phyloP scores from a whole-genome alignment of 352 stramenopile species.

The Saprolegnia diclina region DNA sequence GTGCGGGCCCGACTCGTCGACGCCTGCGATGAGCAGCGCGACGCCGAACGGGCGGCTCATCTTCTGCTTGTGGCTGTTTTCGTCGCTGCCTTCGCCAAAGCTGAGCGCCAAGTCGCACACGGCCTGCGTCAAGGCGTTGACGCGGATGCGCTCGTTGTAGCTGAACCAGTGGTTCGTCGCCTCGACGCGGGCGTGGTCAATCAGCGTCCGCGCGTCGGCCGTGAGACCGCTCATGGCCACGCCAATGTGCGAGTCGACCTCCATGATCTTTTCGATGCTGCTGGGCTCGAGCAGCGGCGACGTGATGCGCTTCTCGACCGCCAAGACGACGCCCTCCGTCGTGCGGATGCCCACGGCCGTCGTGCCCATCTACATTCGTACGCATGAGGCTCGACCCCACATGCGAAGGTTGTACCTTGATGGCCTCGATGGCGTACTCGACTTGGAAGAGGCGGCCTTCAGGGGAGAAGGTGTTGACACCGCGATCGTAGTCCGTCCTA shows the following conservation, averaged over 20 bases:
- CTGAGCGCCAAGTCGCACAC: conserved; percentile 98
- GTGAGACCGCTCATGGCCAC: conserved; percentile 98
- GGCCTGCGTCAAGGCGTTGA: conserved; percentile 97
- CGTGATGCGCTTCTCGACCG: conserved; percentile 98
- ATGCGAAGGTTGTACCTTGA: conserved; percentile 72
- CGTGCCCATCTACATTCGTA: conserved; percentile 88
- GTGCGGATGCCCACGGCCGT: conserved; percentile 98
- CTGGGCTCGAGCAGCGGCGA: conserved; percentile 93
- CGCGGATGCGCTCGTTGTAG: conserved; percentile 96
- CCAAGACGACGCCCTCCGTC: conserved; percentile 96
- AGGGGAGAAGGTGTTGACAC: conserved; percentile 99
- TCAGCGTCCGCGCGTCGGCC: conserved; percentile 96
- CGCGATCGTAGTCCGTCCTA: conserved; percentile 98
- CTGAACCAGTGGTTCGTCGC: conserved; percentile 98
- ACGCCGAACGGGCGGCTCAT: conserved; percentile 99
- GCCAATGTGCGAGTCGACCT: conserved; percentile 98
- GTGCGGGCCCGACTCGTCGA: conserved; percentile 91
- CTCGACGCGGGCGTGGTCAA: conserved; percentile 99
- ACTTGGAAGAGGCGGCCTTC: conserved; percentile 99
- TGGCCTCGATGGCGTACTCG: conserved; percentile 98
- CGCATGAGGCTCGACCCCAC: not conserved
- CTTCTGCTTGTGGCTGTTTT: conserved; percentile 95
- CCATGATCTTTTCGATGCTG: conserved; percentile 99
- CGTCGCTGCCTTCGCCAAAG: conserved; percentile 88
- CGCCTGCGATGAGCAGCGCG: conserved; percentile 95